phyloP scores from a whole-genome alignment of 257 asterid genomes.

The Penstemon eatonii region DNA sequence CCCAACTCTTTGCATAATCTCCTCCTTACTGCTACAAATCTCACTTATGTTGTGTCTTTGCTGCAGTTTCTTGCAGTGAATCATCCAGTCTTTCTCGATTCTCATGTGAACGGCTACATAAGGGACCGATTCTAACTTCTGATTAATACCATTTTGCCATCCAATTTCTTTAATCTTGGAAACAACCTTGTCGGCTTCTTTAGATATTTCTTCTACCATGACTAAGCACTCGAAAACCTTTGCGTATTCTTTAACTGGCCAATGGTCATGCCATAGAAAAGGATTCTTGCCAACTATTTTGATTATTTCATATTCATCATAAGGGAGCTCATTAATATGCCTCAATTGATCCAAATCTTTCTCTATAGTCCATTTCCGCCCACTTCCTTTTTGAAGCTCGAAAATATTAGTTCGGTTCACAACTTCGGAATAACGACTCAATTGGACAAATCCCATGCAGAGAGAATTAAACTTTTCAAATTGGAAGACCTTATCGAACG shows the following conservation, averaged over 20 bases:
- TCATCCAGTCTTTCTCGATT: slow-evolving; percentile 94
- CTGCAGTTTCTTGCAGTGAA: slow-evolving; percentile 88
- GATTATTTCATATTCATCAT: slow-evolving; percentile 43
- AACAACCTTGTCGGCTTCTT: slow-evolving; percentile 78
- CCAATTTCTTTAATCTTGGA: slow-evolving; percentile 62
- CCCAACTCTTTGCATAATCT: slow-evolving; percentile 68
- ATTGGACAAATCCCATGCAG: slow-evolving; percentile 69
- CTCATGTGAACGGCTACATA: slow-evolving; percentile 93
- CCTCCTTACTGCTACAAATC: slow-evolving; percentile 77
- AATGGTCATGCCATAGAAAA: slow-evolving; percentile 91
- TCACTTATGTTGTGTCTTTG: slow-evolving; percentile 58
- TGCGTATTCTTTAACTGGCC: slow-evolving; percentile 86
- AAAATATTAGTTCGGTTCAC: slow-evolving; percentile 42
- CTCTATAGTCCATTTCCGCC: slow-evolving; percentile 75
- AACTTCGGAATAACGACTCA: slow-evolving; percentile 55
- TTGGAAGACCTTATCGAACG: slow-evolving; percentile 72
- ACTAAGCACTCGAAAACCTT: slow-evolving; percentile 73
- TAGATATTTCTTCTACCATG: slow-evolving; percentile 62
- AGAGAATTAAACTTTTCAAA: slow-evolving; percentile 64
- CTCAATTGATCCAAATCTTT: slow-evolving; percentile 66
- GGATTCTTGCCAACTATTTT: slow-evolving; percentile 79
- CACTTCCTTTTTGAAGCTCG: slow-evolving; percentile 84
- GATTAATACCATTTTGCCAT: slow-evolving; percentile 17
- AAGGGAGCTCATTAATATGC: slow-evolving; percentile 38
- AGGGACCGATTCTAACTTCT: slow-evolving; percentile 34